These are phyloP conservation scores for Ampelomyces quisqualis DNA, from an alignment of 2,329 filamentous ascomycete genomes.

Conservation along the genomic window DNA sequence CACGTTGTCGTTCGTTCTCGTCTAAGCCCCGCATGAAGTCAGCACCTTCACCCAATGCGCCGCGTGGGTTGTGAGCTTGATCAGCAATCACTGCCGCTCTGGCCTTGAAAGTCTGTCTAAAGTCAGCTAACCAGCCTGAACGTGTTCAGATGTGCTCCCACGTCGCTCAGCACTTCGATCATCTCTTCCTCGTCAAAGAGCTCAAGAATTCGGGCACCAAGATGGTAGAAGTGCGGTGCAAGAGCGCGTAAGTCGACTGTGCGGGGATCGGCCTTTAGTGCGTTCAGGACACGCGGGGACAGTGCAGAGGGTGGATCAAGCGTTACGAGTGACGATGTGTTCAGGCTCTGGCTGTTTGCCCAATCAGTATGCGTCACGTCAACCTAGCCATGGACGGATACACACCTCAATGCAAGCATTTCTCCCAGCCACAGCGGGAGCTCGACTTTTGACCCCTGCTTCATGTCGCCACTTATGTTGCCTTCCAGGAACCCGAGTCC, in stretches of 20 bases:
- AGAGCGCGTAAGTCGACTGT: constrained; percentile 81
- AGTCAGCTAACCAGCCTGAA: not conserved
- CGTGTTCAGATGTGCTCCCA: constrained; percentile 18
- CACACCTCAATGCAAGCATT: constrained; percentile 75
- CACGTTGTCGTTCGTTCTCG: constrained; percentile 76
- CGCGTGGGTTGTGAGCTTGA: constrained; percentile 81
- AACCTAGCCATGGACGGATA: not conserved
- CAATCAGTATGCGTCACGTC: constrained; percentile 5
- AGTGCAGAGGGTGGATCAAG: constrained; percentile 80
- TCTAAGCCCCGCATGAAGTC: constrained; percentile 88
- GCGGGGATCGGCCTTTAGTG: constrained; percentile 84
- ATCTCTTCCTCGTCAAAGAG: constrained; percentile 88
- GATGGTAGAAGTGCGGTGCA: constrained; percentile 82
- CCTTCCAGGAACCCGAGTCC: constrained; percentile 88
- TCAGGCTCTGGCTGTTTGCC: constrained; percentile 29
- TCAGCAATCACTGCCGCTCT: constrained; percentile 81
- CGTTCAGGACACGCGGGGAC: constrained; percentile 77
- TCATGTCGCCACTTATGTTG: constrained; percentile 71
- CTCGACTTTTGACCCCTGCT: constrained; percentile 74
- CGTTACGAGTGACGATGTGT: constrained; percentile 54
- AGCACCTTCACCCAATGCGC: constrained; percentile 63
- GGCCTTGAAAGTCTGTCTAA: constrained; percentile 69
- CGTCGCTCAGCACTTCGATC: constrained; percentile 58
- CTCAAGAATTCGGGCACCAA: constrained; percentile 83
- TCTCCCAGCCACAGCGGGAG: constrained; percentile 94